Conservation (phyloP, 2,329 filamentous ascomycete genomes). For the Rhexocercosporidium sp. region DNA sequence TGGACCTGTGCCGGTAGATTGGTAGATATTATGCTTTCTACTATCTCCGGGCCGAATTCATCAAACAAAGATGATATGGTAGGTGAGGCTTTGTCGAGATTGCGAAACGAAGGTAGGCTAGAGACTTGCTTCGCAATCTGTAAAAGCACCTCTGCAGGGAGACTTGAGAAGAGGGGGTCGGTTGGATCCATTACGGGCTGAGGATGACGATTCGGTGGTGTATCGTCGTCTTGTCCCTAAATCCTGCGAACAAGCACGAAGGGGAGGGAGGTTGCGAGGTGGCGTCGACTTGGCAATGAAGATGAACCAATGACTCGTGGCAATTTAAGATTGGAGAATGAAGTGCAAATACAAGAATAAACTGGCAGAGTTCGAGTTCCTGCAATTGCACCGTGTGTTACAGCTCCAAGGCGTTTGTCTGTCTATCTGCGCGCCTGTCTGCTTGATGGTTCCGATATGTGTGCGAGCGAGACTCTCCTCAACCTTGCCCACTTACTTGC, state of each 20-base stretch:
- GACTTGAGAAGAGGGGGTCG: neutral
- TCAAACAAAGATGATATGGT: neutral
- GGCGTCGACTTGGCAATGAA: no score
- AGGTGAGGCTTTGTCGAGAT: constrained; percentile 7
- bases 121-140: neutral
- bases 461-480: neutral
- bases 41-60: neutral
- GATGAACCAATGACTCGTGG: no score
- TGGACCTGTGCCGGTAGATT: neutral
- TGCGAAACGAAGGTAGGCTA: neutral
- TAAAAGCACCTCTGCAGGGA: neutral
- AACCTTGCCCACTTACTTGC: neutral
- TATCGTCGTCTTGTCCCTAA: neutral
- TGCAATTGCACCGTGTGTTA: neutral
- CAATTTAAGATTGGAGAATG: no score
- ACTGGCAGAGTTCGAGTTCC: no score
- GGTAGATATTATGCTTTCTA: constrained; percentile 7
- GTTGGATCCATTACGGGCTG: neutral
- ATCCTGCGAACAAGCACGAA: neutral
- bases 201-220: neutral
- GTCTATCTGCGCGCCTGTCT: no score
- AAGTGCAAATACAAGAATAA: no score
- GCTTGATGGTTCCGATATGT: neutral
- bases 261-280: neutral
- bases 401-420: neutral